Conservation (phyloP, 768 basidiomycete genomes). For the Lactarius hatsudake region DNA sequence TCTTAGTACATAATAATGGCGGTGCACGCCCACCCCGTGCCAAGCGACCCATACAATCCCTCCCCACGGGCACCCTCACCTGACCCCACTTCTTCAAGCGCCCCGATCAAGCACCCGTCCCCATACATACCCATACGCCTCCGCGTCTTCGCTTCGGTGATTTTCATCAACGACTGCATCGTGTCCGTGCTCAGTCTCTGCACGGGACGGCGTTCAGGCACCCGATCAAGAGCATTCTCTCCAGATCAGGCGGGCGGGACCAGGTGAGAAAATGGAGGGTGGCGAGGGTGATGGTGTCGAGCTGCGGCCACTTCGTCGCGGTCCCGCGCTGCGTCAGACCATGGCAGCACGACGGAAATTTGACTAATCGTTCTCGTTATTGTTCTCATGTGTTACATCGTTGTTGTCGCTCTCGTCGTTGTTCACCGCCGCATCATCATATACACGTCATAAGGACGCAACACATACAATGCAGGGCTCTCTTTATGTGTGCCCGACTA, state of each 20-base stretch:
- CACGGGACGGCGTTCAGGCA: slow-evolving; percentile 29
- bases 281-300: slow-evolving; percentile 42
- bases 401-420: neutral
- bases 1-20: slow-evolving; percentile 80
- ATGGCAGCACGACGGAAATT: slow-evolving; percentile 18
- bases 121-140: slow-evolving; percentile 79
- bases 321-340: slow-evolving; percentile 15
- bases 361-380: slow-evolving; percentile 10
- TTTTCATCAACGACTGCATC: slow-evolving; percentile 70
- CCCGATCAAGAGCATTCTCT: slow-evolving; percentile 27
- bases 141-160: slow-evolving; percentile 70
- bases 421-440: neutral
- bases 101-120: slow-evolving; percentile 57
- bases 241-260: slow-evolving; percentile 40
- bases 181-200: slow-evolving; percentile 61
- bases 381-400: neutral
- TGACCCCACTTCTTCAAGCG: slow-evolving; percentile 14
- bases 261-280: slow-evolving; percentile 59
- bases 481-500: slow-evolving; percentile 32
- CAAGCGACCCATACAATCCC: slow-evolving; percentile 73
- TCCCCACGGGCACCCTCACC: slow-evolving; percentile 31
- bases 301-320: slow-evolving; percentile 25
- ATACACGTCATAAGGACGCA: neutral
- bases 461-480: neutral
- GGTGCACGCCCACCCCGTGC: slow-evolving; percentile 71